Evolutionary conservation across 2,329 filamentous ascomycete genomes (phyloP), one percentile per base, ranked within the genome.

Genomic region (Ceratocystis papillata): DNA sequence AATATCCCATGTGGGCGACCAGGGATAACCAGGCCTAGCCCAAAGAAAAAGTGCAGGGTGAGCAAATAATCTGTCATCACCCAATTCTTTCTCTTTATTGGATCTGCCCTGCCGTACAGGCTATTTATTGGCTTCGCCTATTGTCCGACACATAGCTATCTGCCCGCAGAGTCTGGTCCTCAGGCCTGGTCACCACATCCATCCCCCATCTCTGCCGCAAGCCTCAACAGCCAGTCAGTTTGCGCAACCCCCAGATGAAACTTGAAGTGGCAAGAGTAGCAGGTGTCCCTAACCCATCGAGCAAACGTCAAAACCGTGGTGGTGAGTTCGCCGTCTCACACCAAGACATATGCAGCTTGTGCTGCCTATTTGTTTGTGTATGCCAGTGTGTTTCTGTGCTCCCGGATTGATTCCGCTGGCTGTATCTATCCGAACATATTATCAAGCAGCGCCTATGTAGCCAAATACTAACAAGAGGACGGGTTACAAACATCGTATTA

Each of bases 351-450:
- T 33, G 30, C 41, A 20, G 46, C 22, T 50, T 62, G 30, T 62
- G 33, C 15, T 41, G 37, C 45, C 45, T 20, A n/a, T 12, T 12
- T 41, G 37, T 41, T 41, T 60, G n/a, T 60, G 25, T 22, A 22
- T 62, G 33, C 41, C 30, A 44, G 59, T 45, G 30, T 62, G 33
- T n/a, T 17, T 22, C n/a, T 44, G 59, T 62, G 30, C 12, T 22
- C 41, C n/a, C 41, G 59, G 30, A 41, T 41, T 17, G 30, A 62
- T 62, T 57, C 53, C 53, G 53, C 12, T 22, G 53, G 25, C 53
- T 57, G 53, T 28, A 6, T 6, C 7, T 30, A 57, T 57, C 53
- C 22, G 53, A n/a, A 22, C 3, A 17, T 17, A 0, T n/a, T 57
- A 12, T 57, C 53, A 30, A 57, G 53, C 53, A 57, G 53, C 53